Base-by-base conservation (phyloP, 1,284 basidiomycete genomes). In the Cryptococcus sp. region DNA sequence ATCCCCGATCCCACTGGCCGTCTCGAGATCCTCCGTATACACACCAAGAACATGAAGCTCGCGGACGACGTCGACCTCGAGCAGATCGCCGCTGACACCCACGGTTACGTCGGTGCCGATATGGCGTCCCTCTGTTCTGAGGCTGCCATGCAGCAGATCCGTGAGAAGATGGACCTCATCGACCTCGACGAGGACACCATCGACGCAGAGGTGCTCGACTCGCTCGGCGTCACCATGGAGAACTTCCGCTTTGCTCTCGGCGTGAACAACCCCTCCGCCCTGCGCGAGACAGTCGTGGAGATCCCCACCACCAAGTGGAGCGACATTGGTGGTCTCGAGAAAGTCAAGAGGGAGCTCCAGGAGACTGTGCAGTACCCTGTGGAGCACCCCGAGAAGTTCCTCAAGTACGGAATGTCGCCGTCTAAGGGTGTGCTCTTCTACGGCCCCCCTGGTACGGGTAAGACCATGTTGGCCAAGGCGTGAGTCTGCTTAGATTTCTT, bases 41-140 rank as follows among this genome's bases (percentile, higher is more conserved):
- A 98, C 82, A 98, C 96, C 57, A 98, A 98, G 87, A 98, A 98
- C 82, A 98, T 98, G 95, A 98, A 98, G 80, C 83, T 98, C 45
- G 85, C 79, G n/a, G 94, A 98, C 57, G 96, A 98, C 69, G 95
- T 98, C 48, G 96, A 98, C 70, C 84, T 98, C 55, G 95, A 98
- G 77, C 91, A 95, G 82, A 98, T 98, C 69, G 95, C 95, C 51
- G 92, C 94, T 50, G 96, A 98, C 77, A 98, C 95, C 3, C 95
- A 98, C 78, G 95, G 95, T 77, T 98, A 98, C 74, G 95, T 98
- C 69, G 95, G 95, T 76, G 96, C 96, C 44, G 96, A 98, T 82
- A 78, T 98, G 59, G 96, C 95, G 12, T 89, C 95, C 8, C 84
- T 98, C 33, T 97, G 93, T 77, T 96, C 92, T 1, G 93, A 97